Percentiles rank a stretch among this genome's conserved stretches.
phyloP scores from a whole-genome alignment of 2,329 filamentous ascomycete species.

The Capronia coronata region DNA sequence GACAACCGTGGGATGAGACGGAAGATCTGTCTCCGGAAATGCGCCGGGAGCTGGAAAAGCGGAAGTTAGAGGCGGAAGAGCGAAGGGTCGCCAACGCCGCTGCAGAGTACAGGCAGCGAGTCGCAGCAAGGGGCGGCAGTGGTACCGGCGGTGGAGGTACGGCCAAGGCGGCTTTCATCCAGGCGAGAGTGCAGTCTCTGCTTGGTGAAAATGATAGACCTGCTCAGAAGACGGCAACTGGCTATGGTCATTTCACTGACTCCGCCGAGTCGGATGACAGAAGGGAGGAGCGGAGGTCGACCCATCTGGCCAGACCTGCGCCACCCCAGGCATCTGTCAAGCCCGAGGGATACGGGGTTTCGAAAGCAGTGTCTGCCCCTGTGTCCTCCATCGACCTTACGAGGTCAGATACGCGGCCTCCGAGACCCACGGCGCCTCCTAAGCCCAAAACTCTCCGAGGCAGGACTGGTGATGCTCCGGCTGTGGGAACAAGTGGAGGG shows the following conservation, averaged over 20 bases:
- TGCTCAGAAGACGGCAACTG: constrained; percentile 66
- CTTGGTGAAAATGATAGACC: constrained; percentile 68
- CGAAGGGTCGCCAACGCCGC: constrained; percentile 80
- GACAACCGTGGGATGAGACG: constrained; percentile 56
- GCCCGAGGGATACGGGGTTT: constrained; percentile 2
- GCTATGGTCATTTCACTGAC: constrained; percentile 82
- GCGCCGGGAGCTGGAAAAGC: constrained; percentile 79
- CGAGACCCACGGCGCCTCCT: constrained; percentile 51
- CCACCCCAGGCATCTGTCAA: neutral
- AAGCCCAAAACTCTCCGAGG: constrained; percentile 56
- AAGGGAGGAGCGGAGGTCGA: constrained; percentile 31
- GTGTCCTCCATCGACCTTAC: constrained; percentile 18
- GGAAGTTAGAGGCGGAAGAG: constrained; percentile 78
- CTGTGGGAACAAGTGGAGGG: constrained; percentile 30
- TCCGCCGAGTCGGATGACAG: constrained; percentile 30
- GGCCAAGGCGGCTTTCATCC: constrained; percentile 72
- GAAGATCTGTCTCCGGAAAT: constrained; percentile 78
- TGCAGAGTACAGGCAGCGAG: constrained; percentile 73
- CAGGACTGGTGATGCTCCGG: constrained; percentile 32
- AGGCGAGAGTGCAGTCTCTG: constrained; percentile 81
- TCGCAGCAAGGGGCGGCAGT: constrained; percentile 55
- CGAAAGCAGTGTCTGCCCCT: constrained; percentile 19
- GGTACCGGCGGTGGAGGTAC: constrained; percentile 40
- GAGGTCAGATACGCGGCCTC: constrained; percentile 7
- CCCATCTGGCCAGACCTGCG: constrained; percentile 21